Base-by-base conservation (phyloP, 208 protist genomes). In the Phytomonas sp. region DNA sequence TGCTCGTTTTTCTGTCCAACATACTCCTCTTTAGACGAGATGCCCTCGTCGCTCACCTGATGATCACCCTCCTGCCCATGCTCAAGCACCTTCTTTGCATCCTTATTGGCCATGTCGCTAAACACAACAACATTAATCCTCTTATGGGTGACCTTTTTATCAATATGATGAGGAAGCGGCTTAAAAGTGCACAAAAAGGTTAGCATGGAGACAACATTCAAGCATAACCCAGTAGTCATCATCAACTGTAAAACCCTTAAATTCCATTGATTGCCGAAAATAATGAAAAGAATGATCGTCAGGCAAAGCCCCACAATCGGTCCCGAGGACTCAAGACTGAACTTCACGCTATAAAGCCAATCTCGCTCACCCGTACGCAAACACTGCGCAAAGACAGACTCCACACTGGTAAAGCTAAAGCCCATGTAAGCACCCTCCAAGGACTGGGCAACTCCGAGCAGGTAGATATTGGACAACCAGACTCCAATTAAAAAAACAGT, bases 361-460 rank as follows among this genome's bases (percentile, higher is more conserved):
- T 91, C 86, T 4, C 86, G 74, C 67, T 91, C 81, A 31, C 82
- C 82, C 12, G 70, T 76, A 52, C 73, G 74, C 60, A 87, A 60
- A 56, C 82, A 88, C 74, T 91, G 83, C 23, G 86, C 86, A 74
- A 91, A 88, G 34, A 87, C 80, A 63, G 80, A 86, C 67, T 91
- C 82, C 0, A 91, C 61, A 45, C 78, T 84, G 23, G 86, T 88
- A 42, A 91, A 75, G 68, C 66, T 85, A n/a, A 88, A 67, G 5
- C 86, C 86, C 78, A 87, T 80, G 70, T 87, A 88, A 33, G 72
- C 74, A 49, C 86, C 86, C 60, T 87, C 81, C n/a, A 86, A 78
- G n/a, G 69, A 49, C 72, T 91, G 86, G 31, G 86, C 77, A 1
- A 85, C 16, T 12, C 84, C 70, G 4, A 91, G 70, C 45, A 88